Base-by-base conservation (phyloP, 2,329 filamentous ascomycete genomes). In the Penicillium palitans region DNA sequence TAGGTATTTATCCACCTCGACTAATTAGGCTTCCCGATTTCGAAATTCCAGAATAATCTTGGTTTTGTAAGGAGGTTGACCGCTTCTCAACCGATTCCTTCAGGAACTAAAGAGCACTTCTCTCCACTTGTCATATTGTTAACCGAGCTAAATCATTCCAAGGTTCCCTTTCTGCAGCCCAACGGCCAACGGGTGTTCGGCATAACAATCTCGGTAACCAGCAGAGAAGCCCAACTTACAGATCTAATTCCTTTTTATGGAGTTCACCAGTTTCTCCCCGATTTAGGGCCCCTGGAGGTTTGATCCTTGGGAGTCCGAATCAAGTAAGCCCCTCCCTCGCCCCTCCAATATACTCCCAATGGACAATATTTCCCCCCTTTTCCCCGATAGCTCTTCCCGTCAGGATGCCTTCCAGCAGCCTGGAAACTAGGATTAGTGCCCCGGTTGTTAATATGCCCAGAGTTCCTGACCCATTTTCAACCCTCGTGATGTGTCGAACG, bases 401-500 rank as follows among this genome's bases (percentile, higher is more conserved):
- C 57, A 64, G 64, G 52, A 41, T 33, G 19, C 15, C 15, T 62
- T 45, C 60, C 59, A 64, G 50, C 24, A 50, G 48, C 41, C 52
- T 59, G 58, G 56, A n/a, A 48, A 59, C 59, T 50, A 45, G 60
- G 59, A 60, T 57, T 35, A 21, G 42, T 51, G 55, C 58, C 37
- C 53, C 50, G 33, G 40, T 66, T 63, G 60, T 52, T 39, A 61
- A 65, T 56, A 35, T 35, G 41, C 46, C 62, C 46, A 59, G 52
- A 54, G 39, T 42, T 60, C 55, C 56, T 57, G 35, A 29, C 54
- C 56, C 52, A 55, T 53, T 58, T 61, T 37, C 39, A 55, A 48
- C 44, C 58, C 63, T 64, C 68, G 64, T 71, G 66, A 69, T 69
- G 63, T 68, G 64, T 68, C 64, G 61, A 70, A 66, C 69, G 69